Evolutionary conservation across 306 rosid species (phyloP).

Genomic region (Pachyrhizus erosus): DNA sequence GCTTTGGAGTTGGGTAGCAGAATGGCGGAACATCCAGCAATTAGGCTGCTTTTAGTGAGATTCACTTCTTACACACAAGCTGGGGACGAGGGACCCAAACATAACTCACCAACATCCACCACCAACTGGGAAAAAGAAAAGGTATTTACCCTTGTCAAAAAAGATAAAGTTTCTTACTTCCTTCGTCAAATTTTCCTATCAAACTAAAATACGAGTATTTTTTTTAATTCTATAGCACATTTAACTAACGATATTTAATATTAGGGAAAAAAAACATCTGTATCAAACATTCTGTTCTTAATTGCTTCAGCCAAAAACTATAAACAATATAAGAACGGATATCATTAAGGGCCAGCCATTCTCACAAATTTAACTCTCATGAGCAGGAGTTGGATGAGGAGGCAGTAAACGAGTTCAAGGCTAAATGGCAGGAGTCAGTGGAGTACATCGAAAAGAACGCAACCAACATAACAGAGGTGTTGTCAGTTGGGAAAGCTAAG

Average conservation of each 20-base stretch:
- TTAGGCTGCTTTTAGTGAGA: constrained; percentile 36
- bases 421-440: constrained; percentile 37
- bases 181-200: not conserved
- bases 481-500: constrained; percentile 35
- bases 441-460: constrained; percentile 41
- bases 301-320: not conserved
- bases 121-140: not conserved
- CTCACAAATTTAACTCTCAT: constrained; percentile 5
- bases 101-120: not conserved
- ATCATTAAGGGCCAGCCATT: not conserved
- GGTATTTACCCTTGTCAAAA: not conserved
- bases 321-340: not conserved
- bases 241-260: not conserved
- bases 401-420: constrained; percentile 23
- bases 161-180: not conserved
- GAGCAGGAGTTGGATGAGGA: constrained; percentile 49
- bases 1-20: constrained; percentile 50
- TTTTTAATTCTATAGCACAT: not conserved
- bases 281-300: not conserved
- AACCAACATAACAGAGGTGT: constrained; percentile 36
- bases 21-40: constrained; percentile 51
- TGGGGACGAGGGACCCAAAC: not conserved
- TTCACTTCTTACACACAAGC: constrained; percentile 19
- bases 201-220: not conserved
- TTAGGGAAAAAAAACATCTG: not conserved